A percentile compares a stretch with the other conserved stretches of the same genome.
Evolutionary conservation across 345 rosid genomes (phyloP).

Genomic region (Pelargonium nanum): DNA sequence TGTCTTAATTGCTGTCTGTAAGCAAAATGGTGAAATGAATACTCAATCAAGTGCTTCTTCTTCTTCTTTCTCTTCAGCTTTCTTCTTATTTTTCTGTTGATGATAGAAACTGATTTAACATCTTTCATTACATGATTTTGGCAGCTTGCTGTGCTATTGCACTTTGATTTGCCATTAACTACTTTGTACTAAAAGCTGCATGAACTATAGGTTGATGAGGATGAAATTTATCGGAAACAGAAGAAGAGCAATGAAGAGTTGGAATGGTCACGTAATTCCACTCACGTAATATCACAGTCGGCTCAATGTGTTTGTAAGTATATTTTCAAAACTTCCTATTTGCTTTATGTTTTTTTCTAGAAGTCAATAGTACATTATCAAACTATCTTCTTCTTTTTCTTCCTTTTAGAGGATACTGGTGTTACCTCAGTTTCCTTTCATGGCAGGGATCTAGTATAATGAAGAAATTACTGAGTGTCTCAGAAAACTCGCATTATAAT

Average conservation of each 20-base stretch:
- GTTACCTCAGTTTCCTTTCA: too few relatives aligned
- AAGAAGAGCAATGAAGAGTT: conserved; percentile 58
- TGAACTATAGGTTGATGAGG: conserved; percentile 67
- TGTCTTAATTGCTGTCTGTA: too few relatives aligned
- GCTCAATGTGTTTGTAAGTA: conserved; percentile 69
- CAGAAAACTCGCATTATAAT: too few relatives aligned
- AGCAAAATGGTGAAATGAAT: neutral
- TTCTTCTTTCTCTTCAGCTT: neutral
- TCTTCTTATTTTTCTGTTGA: neutral
- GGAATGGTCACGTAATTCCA: conserved; percentile 58
- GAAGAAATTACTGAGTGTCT: too few relatives aligned
- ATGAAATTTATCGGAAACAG: conserved; percentile 71
- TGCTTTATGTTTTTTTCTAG: neutral
- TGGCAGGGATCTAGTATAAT: too few relatives aligned
- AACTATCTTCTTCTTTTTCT: too few relatives aligned
- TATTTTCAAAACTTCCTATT: conserved; percentile 8
- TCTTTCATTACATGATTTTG: conserved; percentile 1
- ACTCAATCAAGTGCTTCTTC: neutral
- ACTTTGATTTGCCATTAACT: conserved; percentile 6
- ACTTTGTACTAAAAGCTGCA: conserved; percentile 12
- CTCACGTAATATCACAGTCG: conserved; percentile 45
- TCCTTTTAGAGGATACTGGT: too few relatives aligned
- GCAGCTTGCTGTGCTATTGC: neutral
- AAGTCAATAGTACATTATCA: too few relatives aligned
- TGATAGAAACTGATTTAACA: too few relatives aligned